Base-by-base conservation (phyloP, 2,329 filamentous ascomycete genomes). In the Drechslerella coelobrocha region DNA sequence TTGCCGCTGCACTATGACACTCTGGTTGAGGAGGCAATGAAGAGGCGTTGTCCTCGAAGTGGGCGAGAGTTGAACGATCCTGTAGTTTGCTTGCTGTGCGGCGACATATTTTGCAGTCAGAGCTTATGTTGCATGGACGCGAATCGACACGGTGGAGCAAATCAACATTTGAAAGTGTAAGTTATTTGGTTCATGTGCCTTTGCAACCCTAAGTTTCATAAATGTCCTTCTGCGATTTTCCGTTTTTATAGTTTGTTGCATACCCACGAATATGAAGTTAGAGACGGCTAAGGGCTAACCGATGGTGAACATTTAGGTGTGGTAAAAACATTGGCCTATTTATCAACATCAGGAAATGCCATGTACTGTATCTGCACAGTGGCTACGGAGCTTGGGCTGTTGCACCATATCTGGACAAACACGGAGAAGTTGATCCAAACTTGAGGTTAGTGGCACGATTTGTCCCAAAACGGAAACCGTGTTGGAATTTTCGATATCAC, bases 301-400 rank as follows among this genome's bases (percentile, higher is more conserved):
- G 12, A 14, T 34, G 34, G 9, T 29, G 23, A 29, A 27, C 12
- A 12, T 26, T 51, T 73, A 95, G 91, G 76, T 97, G 93, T 79
- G 92, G 94, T 77, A 86, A 88, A 72, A 92, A 91, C 75, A 87
- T 96, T 51, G 94, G 94, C n/a, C 82, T 97, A 31, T 97, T 95
- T 81, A 89, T 99, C 79, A 96, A 96, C 78, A 93, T 99, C 75
- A 89, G 94, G 74, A 97, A 97, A 81, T 97, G 95, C 81, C 91
- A 89, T 75, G 87, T 96, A 41, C 86, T 96, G 69, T 96, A 96
- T 79, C 82, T 96, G 61, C 92, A 96, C 80, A 86, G 88, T 68
- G 82, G 84, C 29, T 89, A 90, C 50, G 94, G 94, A 39, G 92
- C 89, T 24, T 99, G 89, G 82, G 88, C 89, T 73, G 85, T 88